Conservation (phyloP, 495 filamentous ascomycete genomes). For the Daldinia grandis region DNA sequence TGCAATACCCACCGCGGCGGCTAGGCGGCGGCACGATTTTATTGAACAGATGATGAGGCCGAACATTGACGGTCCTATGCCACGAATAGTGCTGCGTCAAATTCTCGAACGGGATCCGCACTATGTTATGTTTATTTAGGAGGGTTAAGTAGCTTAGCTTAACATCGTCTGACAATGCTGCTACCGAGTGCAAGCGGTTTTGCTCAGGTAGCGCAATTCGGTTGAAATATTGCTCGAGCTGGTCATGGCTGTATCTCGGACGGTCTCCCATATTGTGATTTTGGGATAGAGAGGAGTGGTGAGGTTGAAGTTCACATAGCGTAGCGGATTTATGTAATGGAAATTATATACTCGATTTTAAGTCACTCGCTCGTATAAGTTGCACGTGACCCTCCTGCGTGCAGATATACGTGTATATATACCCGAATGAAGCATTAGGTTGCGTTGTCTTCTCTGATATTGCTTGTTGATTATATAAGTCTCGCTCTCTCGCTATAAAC, state of each 20-base stretch:
- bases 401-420: background rate
- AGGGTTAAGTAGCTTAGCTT: slow-evolving; percentile 47
- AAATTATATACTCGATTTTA: background rate
- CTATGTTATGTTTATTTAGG: slow-evolving; percentile 62
- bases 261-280: slow-evolving; percentile 20
- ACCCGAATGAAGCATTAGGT: background rate
- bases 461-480: background rate
- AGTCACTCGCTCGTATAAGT: background rate
- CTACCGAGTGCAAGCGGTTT: background rate
- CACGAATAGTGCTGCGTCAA: slow-evolving; percentile 60
- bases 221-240: slow-evolving; percentile 46
- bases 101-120: slow-evolving; percentile 76
- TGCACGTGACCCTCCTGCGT: background rate
- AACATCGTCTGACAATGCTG: slow-evolving; percentile 2
- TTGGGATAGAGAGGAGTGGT: background rate
- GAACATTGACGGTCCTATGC: slow-evolving; percentile 60
- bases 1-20: slow-evolving; percentile 73
- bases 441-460: background rate
- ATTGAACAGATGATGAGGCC: slow-evolving; percentile 64
- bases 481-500: background rate
- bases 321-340: background rate
- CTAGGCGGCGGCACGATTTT: slow-evolving; percentile 64
- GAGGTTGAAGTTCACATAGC: background rate
- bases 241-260: slow-evolving; percentile 13
- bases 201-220: slow-evolving; percentile 42